Percentiles rank a stretch among this genome's conserved stretches.
Conservation (phyloP, 208 protist genomes). For the Trichomonas gallinae region DNA sequence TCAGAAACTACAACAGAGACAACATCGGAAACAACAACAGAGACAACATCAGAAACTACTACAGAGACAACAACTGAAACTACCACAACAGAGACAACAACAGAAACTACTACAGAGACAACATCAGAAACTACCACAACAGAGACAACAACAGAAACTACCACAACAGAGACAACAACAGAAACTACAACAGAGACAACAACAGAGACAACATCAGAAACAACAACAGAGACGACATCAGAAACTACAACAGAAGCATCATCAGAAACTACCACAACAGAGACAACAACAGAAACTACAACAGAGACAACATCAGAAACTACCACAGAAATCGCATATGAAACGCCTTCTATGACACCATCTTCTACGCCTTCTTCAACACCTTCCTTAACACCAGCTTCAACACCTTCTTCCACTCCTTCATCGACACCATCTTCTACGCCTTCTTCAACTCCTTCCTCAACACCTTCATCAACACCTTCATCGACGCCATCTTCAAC, state of each 20-base stretch:
- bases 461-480: not conserved
- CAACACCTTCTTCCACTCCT: not conserved
- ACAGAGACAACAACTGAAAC: too few relatives aligned
- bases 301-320: not conserved
- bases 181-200: not conserved
- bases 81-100: not conserved
- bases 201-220: not conserved
- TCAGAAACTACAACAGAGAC: too few relatives aligned
- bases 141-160: not conserved
- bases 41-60: too few relatives aligned
- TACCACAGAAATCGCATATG: not conserved
- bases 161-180: not conserved
- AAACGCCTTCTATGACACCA: not conserved
- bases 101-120: not conserved
- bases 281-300: not conserved
- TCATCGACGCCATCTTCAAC: not conserved
- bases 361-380: not conserved
- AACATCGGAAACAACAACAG: too few relatives aligned
- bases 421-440: not conserved
- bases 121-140: not conserved
- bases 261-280: not conserved
- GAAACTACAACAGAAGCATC: not conserved
- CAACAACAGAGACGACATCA: not conserved
- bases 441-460: not conserved
- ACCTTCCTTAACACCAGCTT: not conserved